These are phyloP conservation scores for Catenaria anguillulae DNA, from an alignment of 371 early-diverging fungal species.

Conservation along the genomic window DNA sequence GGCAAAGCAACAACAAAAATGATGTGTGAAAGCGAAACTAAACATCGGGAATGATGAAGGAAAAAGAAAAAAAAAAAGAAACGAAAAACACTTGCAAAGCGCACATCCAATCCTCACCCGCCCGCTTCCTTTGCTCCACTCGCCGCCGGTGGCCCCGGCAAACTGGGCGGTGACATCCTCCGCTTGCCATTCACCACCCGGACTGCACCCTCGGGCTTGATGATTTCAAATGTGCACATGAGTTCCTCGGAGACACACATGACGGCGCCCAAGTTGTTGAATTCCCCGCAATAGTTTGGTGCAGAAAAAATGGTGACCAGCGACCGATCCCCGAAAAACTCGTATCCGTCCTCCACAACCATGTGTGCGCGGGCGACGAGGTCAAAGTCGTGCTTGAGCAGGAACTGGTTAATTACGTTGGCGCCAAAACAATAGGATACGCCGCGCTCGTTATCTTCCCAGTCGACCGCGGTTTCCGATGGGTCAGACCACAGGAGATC, in stretches of 20 bases:
- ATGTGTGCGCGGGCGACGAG: constrained; percentile 93
- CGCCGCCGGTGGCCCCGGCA: not conserved
- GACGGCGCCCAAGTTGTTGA: constrained; percentile 35
- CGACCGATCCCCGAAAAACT: constrained; percentile 88
- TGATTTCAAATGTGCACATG: constrained; percentile 33
- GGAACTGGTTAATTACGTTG: constrained; percentile 72
- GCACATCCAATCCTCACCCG: too few relatives aligned
- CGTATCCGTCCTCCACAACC: constrained; percentile 98
- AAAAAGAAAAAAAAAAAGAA: too few relatives aligned
- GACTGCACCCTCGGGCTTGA: constrained; percentile 1
- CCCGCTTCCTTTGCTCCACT: too few relatives aligned
- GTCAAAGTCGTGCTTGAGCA: constrained; percentile 81
- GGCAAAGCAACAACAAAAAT: too few relatives aligned
- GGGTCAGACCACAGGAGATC: constrained; percentile 89
- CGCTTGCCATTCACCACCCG: not conserved
- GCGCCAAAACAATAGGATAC: constrained; percentile 94
- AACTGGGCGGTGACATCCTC: not conserved
- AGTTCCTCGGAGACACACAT: constrained; percentile 34
- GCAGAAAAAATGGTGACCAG: constrained; percentile 95
- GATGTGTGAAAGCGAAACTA: too few relatives aligned
- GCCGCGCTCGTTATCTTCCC: constrained; percentile 98
- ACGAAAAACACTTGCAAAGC: too few relatives aligned
- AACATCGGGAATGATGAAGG: too few relatives aligned
- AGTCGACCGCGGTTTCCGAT: constrained; percentile 55
- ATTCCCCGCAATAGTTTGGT: constrained; percentile 90